Base-by-base conservation (phyloP, 2,329 filamentous ascomycete genomes). In the Stagonosporopsis vannaccii region DNA sequence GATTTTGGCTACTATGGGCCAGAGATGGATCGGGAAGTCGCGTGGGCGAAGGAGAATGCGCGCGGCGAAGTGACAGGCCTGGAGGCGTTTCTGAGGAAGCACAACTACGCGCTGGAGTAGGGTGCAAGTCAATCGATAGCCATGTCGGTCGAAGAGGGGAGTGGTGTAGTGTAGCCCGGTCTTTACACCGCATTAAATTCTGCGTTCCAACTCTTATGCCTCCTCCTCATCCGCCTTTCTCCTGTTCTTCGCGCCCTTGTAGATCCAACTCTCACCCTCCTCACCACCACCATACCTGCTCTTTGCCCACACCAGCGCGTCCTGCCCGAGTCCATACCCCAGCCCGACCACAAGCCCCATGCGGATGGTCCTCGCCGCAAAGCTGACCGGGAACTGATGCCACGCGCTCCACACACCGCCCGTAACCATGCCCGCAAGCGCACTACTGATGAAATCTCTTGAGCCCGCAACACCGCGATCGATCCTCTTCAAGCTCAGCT, bases 321-420 rank as follows among this genome's bases (percentile, higher is more conserved):
- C 94, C 77, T 98, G 93, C 55, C 89, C 75, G 33, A 94, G 80
- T 22, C 94, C 94, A 77, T 92, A 98, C 7, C 80, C 85, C 32
- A 97, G 72, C 19, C 94, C 93, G 62, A 92, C 87, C 65, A 90
- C 81, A 41, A 97, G 80, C 1, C 92, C 94, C 65, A 90, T 85
- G 72, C 87, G 90, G 46, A 92, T 92, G 39, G 91, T 95, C 59
- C 80, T 70, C 33, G 78, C 78, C 19, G 79, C 77, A 22, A 77
- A 81, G 20, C 88, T 87, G 26, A 94, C 79, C 30, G 92, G 90
- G 68, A 97, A 91, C 37, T 88, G 85, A 80, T 92, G 90, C 85
- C 90, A 90, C 56, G 92, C 79, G 73, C 92, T 96, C 81, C 97
- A 97, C 8, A 87, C 83, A 2, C 94, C 94, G 0, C 93, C 91